Conservation (phyloP, 164 flowering plant genomes). For the Cinnamomum micranthum region DNA sequence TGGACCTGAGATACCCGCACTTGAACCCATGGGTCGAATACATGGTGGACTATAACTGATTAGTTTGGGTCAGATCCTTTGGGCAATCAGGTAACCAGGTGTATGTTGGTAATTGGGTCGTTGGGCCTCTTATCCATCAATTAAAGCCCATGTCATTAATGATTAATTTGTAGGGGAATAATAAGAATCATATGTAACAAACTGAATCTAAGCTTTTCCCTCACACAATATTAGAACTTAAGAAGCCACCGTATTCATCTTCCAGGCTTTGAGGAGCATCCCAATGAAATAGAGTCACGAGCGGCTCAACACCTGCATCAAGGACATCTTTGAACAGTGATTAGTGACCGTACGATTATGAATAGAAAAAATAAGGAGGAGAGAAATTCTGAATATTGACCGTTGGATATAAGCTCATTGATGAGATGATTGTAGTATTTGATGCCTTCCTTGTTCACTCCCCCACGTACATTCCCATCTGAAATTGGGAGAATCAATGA, state of each 20-base stretch:
- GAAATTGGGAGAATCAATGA: not conserved
- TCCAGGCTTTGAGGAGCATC: slow-evolving; percentile 62
- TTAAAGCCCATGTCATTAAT: too few species aligned
- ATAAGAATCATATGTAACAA: too few species aligned
- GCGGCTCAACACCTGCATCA: slow-evolving; percentile 46
- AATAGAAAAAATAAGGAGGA: not conserved
- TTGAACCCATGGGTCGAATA: too few species aligned
- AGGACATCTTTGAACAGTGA: not conserved
- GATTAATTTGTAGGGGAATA: too few species aligned
- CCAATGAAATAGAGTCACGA: slow-evolving; percentile 63
- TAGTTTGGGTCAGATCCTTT: too few species aligned
- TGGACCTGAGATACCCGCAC: too few species aligned
- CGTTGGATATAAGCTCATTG: slow-evolving; percentile 28
- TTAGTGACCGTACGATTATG: not conserved
- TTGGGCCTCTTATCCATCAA: too few species aligned
- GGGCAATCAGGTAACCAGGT: too few species aligned
- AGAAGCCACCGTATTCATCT: slow-evolving; percentile 53
- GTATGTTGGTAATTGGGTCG: too few species aligned
- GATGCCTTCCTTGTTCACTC: slow-evolving; percentile 30
- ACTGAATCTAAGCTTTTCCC: slow-evolving; percentile 4
- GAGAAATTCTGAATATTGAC: slow-evolving; percentile 1
- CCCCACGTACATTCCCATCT: slow-evolving; percentile 28
- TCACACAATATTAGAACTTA: slow-evolving; percentile 42
- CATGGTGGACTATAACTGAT: too few species aligned
- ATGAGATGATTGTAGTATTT: slow-evolving; percentile 35